Conservation (phyloP, 352 stramenopile genomes). For the Thalassiosira allenii region DNA sequence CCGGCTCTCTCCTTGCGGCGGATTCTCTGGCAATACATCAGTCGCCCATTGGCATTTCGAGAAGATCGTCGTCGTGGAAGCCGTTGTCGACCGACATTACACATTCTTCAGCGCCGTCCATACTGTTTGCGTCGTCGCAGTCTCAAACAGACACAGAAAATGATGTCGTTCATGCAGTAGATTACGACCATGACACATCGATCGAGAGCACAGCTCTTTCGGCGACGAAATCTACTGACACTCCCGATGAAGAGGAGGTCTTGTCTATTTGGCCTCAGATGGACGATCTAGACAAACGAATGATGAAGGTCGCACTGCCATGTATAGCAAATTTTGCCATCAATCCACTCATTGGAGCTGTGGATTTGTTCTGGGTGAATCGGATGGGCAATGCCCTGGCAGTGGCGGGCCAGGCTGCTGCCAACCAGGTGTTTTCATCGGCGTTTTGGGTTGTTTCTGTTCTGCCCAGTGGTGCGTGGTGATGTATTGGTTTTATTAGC, state of each 20-base stretch:
- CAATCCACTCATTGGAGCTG: constrained; percentile 82
- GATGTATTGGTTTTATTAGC: constrained; percentile 5
- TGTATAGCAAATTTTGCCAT: constrained; percentile 87
- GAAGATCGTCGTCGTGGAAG: constrained; percentile 8
- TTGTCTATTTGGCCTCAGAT: constrained; percentile 68
- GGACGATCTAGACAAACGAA: constrained; percentile 76
- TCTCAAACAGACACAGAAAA: constrained; percentile 18
- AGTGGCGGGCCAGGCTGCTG: constrained; percentile 83
- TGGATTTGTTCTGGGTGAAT: constrained; percentile 88
- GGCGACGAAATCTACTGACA: not conserved
- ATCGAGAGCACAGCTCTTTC: constrained; percentile 5
- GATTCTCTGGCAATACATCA: constrained; percentile 49
- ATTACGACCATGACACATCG: constrained; percentile 10
- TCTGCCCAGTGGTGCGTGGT: constrained; percentile 70
- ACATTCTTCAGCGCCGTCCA: constrained; percentile 4
- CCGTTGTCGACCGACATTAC: not conserved
- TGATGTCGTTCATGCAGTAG: constrained; percentile 9
- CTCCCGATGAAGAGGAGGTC: constrained; percentile 10
- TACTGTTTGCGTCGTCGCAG: constrained; percentile 23
- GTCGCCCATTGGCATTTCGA: not conserved
- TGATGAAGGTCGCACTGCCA: constrained; percentile 83
- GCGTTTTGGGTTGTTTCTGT: constrained; percentile 86
- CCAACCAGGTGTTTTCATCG: constrained; percentile 86
- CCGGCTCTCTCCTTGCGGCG: constrained; percentile 25
- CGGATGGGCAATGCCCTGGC: constrained; percentile 84